Base-by-base conservation (phyloP, 306 rosid species). In the Malus domestica region DNA sequence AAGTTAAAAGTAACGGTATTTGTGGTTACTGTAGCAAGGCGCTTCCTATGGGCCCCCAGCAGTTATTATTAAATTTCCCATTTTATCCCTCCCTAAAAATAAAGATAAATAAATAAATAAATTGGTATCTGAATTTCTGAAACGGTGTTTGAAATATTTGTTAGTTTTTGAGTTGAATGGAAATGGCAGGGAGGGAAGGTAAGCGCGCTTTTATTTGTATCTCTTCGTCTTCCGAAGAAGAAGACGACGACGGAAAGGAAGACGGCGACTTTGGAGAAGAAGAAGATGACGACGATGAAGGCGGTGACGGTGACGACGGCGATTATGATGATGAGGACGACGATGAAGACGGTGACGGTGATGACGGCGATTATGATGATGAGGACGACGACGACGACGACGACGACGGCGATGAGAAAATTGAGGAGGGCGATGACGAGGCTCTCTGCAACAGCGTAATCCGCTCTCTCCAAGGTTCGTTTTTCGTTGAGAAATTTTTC, bases 381-480 rank as follows among this genome's bases (percentile, higher is more conserved):
- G 70, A 58, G 1, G 80, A 70, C 1, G 80, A 64, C 0, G 83
- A 78, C 0, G 80, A 70, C 1, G 80, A 64, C 0, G 83, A 78
- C 0, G 79, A 72, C 0, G 78, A 79, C 4, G 68, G 51, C 5
- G 71, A 67, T 5, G 76, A 78, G 14, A 72, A 71, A 7, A 81
- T 64, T 11, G 81, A 70, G 18, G 71, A 62, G 22, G 79, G 8
- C 29, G 85, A 80, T 45, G 86, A 80, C 5, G 86, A 76, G 23
- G 85, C 89, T 18, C 86, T 83, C 76, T 79, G 82, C 80, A 23
- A 83, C 58, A 87, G 84, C 80, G 86, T 84, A 16, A 54, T 84
- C 20, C 69, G 84, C 22, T 83, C 73, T 67, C 87, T 90, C 76
- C 79, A 74, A 81, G 96, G 96, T 92, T 77, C 6, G 6, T 80